Evolutionary conservation across 306 rosid genomes (phyloP).

Genomic region (Cucumis melo): DNA sequence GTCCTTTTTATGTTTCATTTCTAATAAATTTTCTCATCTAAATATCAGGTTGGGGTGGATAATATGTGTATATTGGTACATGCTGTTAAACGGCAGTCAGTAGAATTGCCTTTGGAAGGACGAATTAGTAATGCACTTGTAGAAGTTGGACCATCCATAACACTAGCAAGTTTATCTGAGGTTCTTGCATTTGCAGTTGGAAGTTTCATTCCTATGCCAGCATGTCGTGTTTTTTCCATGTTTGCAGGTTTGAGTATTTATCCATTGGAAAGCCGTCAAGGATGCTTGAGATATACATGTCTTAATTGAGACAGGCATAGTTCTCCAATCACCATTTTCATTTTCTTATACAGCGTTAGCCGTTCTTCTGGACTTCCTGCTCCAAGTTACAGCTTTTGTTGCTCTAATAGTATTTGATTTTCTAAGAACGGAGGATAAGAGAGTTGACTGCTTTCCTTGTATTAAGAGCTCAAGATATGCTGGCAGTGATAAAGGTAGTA

Average conservation of each 20-base stretch:
- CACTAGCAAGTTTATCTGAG: conserved; percentile 90
- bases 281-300: background rate
- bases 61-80: conserved; percentile 96
- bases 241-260: conserved; percentile 59
- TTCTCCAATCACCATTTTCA: conserved; percentile 16
- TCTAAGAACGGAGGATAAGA: conserved; percentile 64
- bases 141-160: conserved; percentile 98
- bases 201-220: conserved; percentile 98
- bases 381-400: conserved; percentile 93
- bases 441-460: conserved; percentile 95
- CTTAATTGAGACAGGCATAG: background rate
- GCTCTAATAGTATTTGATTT: conserved; percentile 86
- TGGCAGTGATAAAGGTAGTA: conserved; percentile 55
- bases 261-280: background rate
- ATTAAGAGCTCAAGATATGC: conserved; percentile 41
- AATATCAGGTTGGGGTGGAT: conserved; percentile 88
- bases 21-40: background rate
- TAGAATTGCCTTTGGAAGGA: conserved; percentile 74
- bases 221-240: conserved; percentile 98
- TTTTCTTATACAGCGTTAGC: conserved; percentile 75
- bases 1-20: background rate
- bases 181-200: conserved; percentile 97
- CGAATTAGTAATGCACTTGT: conserved; percentile 90
- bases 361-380: conserved; percentile 85
- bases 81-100: conserved; percentile 83